Base-by-base conservation (phyloP, 2,329 filamentous ascomycete species). In the Eutypella sp. region DNA sequence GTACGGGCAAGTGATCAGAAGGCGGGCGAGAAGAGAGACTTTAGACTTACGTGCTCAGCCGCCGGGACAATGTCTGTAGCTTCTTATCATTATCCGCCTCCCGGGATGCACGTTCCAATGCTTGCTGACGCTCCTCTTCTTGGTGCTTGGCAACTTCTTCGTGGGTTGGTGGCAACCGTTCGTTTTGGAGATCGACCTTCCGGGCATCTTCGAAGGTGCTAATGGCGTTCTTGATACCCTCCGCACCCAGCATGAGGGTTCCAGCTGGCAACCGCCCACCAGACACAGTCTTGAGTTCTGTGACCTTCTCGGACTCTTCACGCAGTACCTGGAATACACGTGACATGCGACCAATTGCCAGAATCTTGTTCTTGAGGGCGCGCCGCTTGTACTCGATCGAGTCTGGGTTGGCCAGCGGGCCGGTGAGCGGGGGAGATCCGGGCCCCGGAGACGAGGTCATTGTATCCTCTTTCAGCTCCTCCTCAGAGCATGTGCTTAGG, bases 291-390 rank as follows among this genome's bases (percentile, higher is more conserved):
- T 99, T 99, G 67, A 99, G 82, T 69, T 99, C 93, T 33, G 92
- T 96, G 46, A 99, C 91, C 59, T 87, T 83, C 74, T 99, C 93
- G 2, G 91, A 95, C 70, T 99, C 93, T 71, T 99, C 93, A 61
- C 93, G 89, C 58, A 99, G 72, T 42, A 99, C 93, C 67, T 99
- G 93, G 84, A 99, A 99, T 50, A 99, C 93, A 59, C 93, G 88
- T 31, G 93, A 97, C 54, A 99, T 78, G 57, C 93, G 89, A 24
- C 93, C 93, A 61, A 99, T 99, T 49, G 93, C 93, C 58, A 99
- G 74, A 63, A 99, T 97, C 77, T 99, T 99, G 83, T 99, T 99
- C 79, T 97, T 97, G 79, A 99, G 96, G 3, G 91, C 91, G 39
- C 91, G 85, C 61, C 93, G 82, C 78, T 96, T 97, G 75, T 86